phyloP scores from a whole-genome alignment of 768 basidiomycete genomes.

The Trametes punicea region DNA sequence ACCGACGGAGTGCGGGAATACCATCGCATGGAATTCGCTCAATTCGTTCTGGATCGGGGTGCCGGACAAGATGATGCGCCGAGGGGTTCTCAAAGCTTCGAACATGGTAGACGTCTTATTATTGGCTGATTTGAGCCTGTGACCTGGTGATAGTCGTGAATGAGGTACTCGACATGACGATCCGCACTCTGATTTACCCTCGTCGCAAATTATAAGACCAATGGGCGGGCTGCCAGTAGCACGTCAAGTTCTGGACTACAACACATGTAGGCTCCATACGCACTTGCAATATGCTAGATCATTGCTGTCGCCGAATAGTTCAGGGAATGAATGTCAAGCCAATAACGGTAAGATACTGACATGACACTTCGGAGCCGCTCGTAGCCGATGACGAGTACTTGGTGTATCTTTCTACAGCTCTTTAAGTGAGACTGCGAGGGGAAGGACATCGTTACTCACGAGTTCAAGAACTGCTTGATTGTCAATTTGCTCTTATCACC shows the following conservation, averaged over 20 bases:
- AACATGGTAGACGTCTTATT: constrained; percentile 91
- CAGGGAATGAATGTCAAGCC: not conserved
- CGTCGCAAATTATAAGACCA: constrained; percentile 92
- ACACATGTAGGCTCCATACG: constrained; percentile 20
- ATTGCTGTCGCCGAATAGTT: constrained; percentile 34
- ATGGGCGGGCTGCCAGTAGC: constrained; percentile 68
- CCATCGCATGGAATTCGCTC: constrained; percentile 95
- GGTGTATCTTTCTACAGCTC: constrained; percentile 57
- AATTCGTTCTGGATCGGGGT: constrained; percentile 98
- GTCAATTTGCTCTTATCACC: constrained; percentile 55
- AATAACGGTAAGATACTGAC: constrained; percentile 41
- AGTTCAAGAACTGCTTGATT: constrained; percentile 71
- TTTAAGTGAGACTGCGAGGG: not conserved
- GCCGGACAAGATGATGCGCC: constrained; percentile 88
- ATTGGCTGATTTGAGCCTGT: constrained; percentile 87
- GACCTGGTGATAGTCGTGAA: constrained; percentile 45
- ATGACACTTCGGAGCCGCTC: constrained; percentile 83
- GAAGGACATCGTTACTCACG: constrained; percentile 41
- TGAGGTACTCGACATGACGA: not conserved
- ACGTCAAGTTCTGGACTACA: not conserved
- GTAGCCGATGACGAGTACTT: constrained; percentile 93
- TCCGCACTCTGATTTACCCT: constrained; percentile 48
- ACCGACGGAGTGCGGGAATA: constrained; percentile 27
- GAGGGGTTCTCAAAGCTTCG: constrained; percentile 65
- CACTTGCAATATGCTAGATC: constrained; percentile 66